Conservation (phyloP, 2,329 filamentous ascomycete genomes). For the Cryphonectria parasitica region DNA sequence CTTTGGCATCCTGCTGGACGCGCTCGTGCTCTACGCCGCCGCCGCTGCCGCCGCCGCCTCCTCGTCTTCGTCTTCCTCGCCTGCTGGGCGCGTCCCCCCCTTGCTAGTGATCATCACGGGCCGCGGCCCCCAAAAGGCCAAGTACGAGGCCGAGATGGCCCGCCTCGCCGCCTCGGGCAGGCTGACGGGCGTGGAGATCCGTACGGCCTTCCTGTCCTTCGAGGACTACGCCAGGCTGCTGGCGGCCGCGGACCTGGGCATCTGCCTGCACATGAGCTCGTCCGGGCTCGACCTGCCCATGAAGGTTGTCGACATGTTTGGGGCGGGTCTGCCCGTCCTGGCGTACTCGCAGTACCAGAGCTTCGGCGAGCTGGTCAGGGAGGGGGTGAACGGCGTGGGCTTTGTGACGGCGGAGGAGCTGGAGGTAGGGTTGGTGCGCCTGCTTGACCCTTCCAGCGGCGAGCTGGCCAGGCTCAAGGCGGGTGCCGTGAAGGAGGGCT, state of each 20-base stretch:
- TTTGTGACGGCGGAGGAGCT: conserved; percentile 76
- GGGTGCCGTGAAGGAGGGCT: conserved; percentile 76
- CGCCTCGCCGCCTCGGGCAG: conserved; percentile 63
- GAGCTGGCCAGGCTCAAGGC: conserved; percentile 65
- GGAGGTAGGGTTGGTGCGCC: conserved; percentile 60
- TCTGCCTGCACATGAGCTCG: conserved; percentile 90
- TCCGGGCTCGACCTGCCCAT: conserved; percentile 96
- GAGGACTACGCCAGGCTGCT: conserved; percentile 84
- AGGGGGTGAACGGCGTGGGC: conserved; percentile 83
- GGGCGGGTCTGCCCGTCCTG: conserved; percentile 85
- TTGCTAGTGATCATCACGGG: conserved; percentile 93
- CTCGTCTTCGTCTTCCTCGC: no score
- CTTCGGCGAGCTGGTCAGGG: conserved; percentile 86
- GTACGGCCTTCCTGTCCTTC: conserved; percentile 83
- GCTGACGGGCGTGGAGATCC: conserved; percentile 71
- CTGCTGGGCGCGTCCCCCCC: conserved; percentile 52
- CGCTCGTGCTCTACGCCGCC: conserved; percentile 69
- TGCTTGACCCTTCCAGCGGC: conserved; percentile 61
- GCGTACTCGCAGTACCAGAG: conserved; percentile 87
- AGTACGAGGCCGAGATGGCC: conserved; percentile 71
- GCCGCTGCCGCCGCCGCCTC: conserved; percentile 21
- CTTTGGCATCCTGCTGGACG: conserved; percentile 84
- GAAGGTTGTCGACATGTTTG: conserved; percentile 99
- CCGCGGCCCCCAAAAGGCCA: conserved; percentile 81
- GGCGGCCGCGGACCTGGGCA: conserved; percentile 82